These are phyloP conservation scores for Pythium pyrilobum DNA, from an alignment of 352 stramenopile genomes.

Conservation along the genomic window DNA sequence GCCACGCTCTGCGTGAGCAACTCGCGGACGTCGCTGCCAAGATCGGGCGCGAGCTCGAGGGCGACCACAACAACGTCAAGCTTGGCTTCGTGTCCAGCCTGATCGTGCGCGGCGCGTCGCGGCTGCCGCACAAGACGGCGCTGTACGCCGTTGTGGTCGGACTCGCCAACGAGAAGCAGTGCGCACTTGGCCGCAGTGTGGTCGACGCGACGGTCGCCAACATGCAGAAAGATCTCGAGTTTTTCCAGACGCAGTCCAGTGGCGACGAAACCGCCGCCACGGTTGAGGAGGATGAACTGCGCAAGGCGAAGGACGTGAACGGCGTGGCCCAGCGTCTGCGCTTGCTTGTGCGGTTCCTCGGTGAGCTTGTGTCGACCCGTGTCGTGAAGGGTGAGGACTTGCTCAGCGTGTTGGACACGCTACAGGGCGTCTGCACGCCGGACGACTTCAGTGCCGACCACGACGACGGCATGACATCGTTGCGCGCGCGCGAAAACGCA, in stretches of 20 bases:
- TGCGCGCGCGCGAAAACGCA: constrained; percentile 40
- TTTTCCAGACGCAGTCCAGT: constrained; percentile 31
- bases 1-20: constrained; percentile 35
- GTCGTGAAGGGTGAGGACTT: constrained; percentile 64
- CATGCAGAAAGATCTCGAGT: constrained; percentile 57
- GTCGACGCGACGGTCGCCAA: constrained; percentile 27
- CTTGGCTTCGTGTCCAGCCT: constrained; percentile 46
- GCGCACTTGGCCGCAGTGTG: constrained; percentile 48
- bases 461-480: constrained; percentile 22
- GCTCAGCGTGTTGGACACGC: constrained; percentile 46
- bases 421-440: constrained; percentile 58
- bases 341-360: constrained; percentile 61
- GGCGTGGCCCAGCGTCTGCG: constrained; percentile 44
- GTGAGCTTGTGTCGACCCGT: constrained; percentile 43
- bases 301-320: constrained; percentile 17
- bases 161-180: constrained; percentile 60
- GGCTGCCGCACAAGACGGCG: constrained; percentile 64
- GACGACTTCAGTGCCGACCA: constrained; percentile 52
- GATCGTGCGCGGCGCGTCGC: constrained; percentile 44
- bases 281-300: constrained; percentile 30
- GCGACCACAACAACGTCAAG: constrained; percentile 49
- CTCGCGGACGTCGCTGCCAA: constrained; percentile 32
- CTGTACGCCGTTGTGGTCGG: constrained; percentile 62
- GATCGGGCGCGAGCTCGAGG: constrained; percentile 49
- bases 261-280: constrained; percentile 7